Conservation (phyloP, 306 rosid genomes). For the Medicago ruthenica region DNA sequence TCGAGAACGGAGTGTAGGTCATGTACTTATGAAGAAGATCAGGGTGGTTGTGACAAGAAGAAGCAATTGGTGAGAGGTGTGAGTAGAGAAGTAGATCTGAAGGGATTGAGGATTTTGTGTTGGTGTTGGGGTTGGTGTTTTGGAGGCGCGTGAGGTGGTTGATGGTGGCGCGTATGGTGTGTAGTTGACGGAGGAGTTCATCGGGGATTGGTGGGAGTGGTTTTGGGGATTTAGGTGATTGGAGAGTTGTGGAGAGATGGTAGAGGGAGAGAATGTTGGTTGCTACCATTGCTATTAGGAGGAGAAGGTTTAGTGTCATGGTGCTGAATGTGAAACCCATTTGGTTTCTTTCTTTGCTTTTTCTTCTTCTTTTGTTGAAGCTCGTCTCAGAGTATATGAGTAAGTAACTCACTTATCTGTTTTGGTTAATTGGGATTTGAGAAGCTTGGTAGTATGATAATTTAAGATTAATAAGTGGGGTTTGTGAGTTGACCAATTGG, state of each 20-base stretch:
- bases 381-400: not conserved
- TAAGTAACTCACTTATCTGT: not conserved
- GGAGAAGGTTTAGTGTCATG: conserved; percentile 80
- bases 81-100: conserved; percentile 85
- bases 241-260: conserved; percentile 82
- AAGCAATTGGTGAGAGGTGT: conserved; percentile 75
- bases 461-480: conserved; percentile 31
- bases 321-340: conserved; percentile 90
- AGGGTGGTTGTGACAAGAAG: conserved; percentile 82
- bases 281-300: conserved; percentile 91
- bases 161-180: conserved; percentile 95
- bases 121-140: not conserved
- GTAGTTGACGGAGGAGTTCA: conserved; percentile 81
- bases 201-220: conserved; percentile 61
- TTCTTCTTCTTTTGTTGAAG: not conserved
- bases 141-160: conserved; percentile 90
- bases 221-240: conserved; percentile 58
- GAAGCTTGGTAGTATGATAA: not conserved
- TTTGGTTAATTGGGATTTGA: conserved; percentile 18
- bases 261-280: conserved; percentile 93
- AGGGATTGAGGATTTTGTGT: conserved; percentile 48
- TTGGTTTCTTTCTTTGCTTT: not conserved
- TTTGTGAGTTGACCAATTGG: conserved; percentile 33
- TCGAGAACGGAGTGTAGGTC: conserved; percentile 76
- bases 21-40: conserved; percentile 82